These are phyloP conservation scores for Ophiostoma australiae DNA, from an alignment of 2,329 filamentous ascomycete genomes.

Conservation along the genomic window DNA sequence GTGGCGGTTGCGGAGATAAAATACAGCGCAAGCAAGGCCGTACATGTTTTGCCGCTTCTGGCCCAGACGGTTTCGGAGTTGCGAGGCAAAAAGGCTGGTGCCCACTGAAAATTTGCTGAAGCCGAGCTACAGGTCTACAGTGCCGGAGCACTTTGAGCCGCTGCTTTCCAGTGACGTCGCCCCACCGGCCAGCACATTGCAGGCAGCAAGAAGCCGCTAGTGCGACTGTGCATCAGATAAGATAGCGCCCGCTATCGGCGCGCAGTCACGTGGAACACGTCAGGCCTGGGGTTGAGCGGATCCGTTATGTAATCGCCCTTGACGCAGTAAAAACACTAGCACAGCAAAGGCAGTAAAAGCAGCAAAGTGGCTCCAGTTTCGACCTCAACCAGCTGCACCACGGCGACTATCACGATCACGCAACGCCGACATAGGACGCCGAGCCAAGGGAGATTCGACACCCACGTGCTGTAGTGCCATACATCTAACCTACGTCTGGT, in stretches of 20 bases:
- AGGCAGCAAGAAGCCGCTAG: neutral
- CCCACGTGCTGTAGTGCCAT: neutral
- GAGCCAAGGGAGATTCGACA: neutral
- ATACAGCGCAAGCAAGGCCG: neutral
- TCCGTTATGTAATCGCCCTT: neutral
- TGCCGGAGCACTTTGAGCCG: neutral
- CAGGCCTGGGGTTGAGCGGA: neutral
- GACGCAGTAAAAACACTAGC: neutral
- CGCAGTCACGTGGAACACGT: constrained; percentile 21
- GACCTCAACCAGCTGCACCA: neutral
- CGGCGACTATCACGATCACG: constrained; percentile 11
- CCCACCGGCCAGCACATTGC: neutral
- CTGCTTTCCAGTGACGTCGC: constrained; percentile 12
- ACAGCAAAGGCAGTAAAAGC: constrained; percentile 9
- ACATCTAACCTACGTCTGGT: neutral
- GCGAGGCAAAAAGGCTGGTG: constrained; percentile 6
- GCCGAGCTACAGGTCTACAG: neutral
- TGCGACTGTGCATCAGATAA: constrained; percentile 19
- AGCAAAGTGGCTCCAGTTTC: neutral
- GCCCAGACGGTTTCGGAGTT: constrained; percentile 3
- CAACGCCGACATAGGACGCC: constrained; percentile 1
- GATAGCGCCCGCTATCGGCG: constrained; percentile 21
- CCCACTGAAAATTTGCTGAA: neutral
- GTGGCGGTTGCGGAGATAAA: constrained; percentile 11
- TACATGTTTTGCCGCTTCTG: neutral